phyloP scores from a whole-genome alignment of 148 eudicot genomes.

The Agrostemma githago region DNA sequence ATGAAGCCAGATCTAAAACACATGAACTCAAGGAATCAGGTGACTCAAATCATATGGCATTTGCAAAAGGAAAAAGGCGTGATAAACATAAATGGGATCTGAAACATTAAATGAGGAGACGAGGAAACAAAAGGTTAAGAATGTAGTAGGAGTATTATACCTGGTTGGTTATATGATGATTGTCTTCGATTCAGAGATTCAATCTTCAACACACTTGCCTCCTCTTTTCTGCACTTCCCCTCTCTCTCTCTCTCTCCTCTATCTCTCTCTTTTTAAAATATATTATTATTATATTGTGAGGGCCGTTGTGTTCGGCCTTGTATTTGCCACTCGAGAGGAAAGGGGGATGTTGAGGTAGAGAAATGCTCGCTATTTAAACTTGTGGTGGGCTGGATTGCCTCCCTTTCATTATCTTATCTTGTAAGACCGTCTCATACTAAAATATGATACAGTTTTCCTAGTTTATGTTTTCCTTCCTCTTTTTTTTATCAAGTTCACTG shows the following conservation, averaged over 20 bases:
- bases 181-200: background rate
- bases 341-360: background rate
- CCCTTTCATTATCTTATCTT: too few relatives aligned
- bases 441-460: too few relatives aligned
- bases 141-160: background rate
- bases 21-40: background rate
- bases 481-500: too few relatives aligned
- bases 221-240: background rate
- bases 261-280: background rate
- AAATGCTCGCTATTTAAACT: conserved; percentile 3
- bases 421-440: background rate
- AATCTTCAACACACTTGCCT: conserved; percentile 4
- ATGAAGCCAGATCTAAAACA: background rate
- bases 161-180: background rate
- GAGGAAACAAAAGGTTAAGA: background rate
- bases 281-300: background rate
- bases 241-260: background rate
- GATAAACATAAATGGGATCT: background rate
- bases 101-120: background rate
- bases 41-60: background rate
- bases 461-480: too few relatives aligned
- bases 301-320: conserved; percentile 18
- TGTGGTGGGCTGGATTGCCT: background rate
- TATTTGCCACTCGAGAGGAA: background rate
- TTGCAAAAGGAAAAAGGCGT: too few relatives aligned